phyloP scores from a whole-genome alignment of 352 stramenopile genomes.

The Pythium phragmitis region DNA sequence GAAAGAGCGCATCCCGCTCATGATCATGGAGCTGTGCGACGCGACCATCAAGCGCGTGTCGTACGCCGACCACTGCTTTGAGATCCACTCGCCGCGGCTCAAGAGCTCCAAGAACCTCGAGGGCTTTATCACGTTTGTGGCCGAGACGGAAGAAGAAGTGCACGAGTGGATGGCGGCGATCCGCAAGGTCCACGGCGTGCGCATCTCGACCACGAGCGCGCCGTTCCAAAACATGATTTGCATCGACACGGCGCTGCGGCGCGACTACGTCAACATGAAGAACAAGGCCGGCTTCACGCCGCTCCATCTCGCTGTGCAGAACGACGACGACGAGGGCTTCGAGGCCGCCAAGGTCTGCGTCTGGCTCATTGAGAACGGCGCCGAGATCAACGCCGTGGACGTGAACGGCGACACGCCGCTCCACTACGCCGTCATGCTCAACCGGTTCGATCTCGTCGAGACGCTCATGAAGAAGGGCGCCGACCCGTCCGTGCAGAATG shows the following conservation, averaged over 20 bases:
- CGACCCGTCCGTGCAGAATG: constrained; percentile 72
- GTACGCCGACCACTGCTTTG: constrained; percentile 83
- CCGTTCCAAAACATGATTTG: constrained; percentile 90
- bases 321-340: constrained; percentile 89
- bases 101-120: constrained; percentile 84
- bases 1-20: constrained; percentile 82
- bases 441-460: constrained; percentile 79
- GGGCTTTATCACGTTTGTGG: constrained; percentile 82
- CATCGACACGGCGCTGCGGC: constrained; percentile 75
- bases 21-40: constrained; percentile 83
- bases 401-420: constrained; percentile 83
- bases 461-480: constrained; percentile 87
- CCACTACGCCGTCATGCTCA: constrained; percentile 83
- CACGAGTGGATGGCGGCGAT: constrained; percentile 88
- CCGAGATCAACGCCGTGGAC: constrained; percentile 73
- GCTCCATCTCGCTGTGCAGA: constrained; percentile 81
- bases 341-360: constrained; percentile 84
- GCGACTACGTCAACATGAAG: constrained; percentile 86
- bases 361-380: constrained; percentile 88
- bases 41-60: constrained; percentile 80
- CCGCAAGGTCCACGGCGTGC: constrained; percentile 80
- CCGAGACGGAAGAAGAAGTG: constrained; percentile 79
- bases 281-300: constrained; percentile 84
- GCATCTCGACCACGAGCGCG: constrained; percentile 62
- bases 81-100: constrained; percentile 79